Evolutionary conservation across 2,329 filamentous ascomycete genomes (phyloP), one percentile per base, ranked within the genome.

Genomic region (Ascochyta koolunga): DNA sequence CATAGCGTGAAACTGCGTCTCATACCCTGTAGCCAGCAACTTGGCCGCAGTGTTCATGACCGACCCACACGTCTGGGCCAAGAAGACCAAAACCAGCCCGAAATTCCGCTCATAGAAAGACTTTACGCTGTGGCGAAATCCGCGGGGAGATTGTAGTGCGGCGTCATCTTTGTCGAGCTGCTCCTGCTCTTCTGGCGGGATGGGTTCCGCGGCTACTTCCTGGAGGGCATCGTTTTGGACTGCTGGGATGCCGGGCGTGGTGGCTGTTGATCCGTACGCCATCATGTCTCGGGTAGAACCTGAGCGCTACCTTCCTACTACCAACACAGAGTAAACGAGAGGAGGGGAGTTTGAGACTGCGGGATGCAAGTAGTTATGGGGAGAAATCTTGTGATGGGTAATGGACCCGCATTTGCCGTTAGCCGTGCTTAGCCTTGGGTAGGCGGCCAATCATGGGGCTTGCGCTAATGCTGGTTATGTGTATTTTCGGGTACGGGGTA

Each of bases 11-110:
- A 67, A 67, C 16, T 64, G 64, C 10, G 60, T 64, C 24, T 62
- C 58, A 16, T 66, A 65, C 13, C 62, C 60, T n/a, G 65, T 66
- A 4, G 66, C 57, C 8, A 69, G 51, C 3, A 69, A 36, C 36
- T 67, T 67, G 4, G 66, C 66, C 13, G 64, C 63, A 1, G 56
- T 65, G 25, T 63, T 67, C 66, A 69, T 69, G 11, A 67, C 41
- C 15, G 61, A 64, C 7, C 66, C 66, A 25, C 66, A 68, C 1
- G 92, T 67, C 22, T 68, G 66, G 15, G 66, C 64, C 1, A 67
- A 33, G 22, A 68, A 68, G 0, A 68, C 66, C 1, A 68, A 18
- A 1, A 68, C 59, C 0, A 68, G 52, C 0, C 66, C 66, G 33
- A 68, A 65, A 25, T 68, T 68, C 18, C 61, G 58, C 0, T 64